A percentile compares a stretch with the other conserved stretches of the same genome.
phyloP scores from a whole-genome alignment of 2,329 filamentous ascomycete genomes.

The Uncinocarpus reesii region DNA sequence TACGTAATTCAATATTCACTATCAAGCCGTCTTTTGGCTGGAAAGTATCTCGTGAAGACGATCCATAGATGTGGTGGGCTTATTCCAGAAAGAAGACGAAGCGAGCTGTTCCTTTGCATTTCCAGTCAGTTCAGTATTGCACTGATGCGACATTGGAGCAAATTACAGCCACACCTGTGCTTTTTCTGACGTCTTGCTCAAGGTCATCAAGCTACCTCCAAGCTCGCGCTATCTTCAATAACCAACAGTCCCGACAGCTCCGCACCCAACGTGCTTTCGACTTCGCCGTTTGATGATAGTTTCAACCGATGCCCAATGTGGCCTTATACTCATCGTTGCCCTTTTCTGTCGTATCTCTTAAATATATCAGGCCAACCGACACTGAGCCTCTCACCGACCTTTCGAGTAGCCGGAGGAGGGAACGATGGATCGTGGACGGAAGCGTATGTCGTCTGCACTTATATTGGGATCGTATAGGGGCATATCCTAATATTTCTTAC shows the following conservation, averaged over 20 bases:
- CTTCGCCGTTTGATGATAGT: neutral
- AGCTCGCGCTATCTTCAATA: slow-evolving; percentile 1
- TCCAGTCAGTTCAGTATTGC: neutral
- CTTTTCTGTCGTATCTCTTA: slow-evolving; percentile 10
- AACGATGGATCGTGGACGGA: slow-evolving; percentile 41
- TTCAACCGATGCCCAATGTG: slow-evolving; percentile 12
- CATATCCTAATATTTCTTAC: slow-evolving; percentile 4
- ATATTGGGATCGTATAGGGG: neutral
- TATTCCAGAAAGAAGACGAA: no score
- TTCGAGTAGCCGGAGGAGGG: slow-evolving; percentile 15
- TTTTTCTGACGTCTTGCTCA: neutral
- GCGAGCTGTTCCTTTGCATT: no score
- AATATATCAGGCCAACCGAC: slow-evolving; percentile 5
- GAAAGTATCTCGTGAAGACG: no score
- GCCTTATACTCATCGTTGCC: slow-evolving; percentile 10
- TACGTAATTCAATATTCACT: no score
- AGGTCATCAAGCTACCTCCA: slow-evolving; percentile 1
- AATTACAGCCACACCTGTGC: neutral
- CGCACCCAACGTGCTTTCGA: neutral
- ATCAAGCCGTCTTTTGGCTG: no score
- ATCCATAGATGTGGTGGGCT: no score
- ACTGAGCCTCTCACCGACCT: slow-evolving; percentile 4
- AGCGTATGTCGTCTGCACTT: slow-evolving; percentile 31
- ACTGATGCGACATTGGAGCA: neutral
- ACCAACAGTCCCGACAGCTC: slow-evolving; percentile 2